Percentiles rank a stretch among this genome's conserved stretches.
These are phyloP conservation scores for Drechslera avenae DNA, from an alignment of 2,329 filamentous ascomycete genomes.

Conservation along the genomic window DNA sequence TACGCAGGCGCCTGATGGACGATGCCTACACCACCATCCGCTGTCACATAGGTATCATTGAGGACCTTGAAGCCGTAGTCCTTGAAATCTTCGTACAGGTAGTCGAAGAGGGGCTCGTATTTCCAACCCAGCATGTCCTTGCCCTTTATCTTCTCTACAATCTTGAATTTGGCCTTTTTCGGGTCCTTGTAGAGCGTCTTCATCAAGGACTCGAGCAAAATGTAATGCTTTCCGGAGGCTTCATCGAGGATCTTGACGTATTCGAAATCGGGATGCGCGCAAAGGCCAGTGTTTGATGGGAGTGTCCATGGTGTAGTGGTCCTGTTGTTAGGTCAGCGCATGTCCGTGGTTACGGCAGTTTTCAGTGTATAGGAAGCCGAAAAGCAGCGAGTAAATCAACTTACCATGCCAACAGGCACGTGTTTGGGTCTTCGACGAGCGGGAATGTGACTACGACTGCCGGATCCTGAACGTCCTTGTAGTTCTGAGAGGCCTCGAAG, in stretches of 20 bases:
- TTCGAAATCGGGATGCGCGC: slow-evolving; percentile 80
- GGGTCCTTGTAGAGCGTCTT: slow-evolving; percentile 89
- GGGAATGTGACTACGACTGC: slow-evolving; percentile 89
- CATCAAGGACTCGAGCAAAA: slow-evolving; percentile 81
- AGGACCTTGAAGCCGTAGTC: slow-evolving; percentile 81
- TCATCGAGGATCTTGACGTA: slow-evolving; percentile 88
- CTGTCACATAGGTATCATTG: slow-evolving; percentile 84
- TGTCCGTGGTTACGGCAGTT: background rate
- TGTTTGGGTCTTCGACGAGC: slow-evolving; percentile 75
- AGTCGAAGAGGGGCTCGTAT: slow-evolving; percentile 87
- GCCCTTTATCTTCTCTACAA: slow-evolving; percentile 78
- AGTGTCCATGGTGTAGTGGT: slow-evolving; percentile 90
- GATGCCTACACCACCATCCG: slow-evolving; percentile 88
- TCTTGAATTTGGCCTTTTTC: slow-evolving; percentile 92
- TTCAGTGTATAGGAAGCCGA: background rate
- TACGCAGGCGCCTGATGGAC: slow-evolving; percentile 94
- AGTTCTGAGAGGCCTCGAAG: slow-evolving; percentile 93
- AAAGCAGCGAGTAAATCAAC: background rate
- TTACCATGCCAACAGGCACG: slow-evolving; percentile 76
- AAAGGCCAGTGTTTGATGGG: slow-evolving; percentile 78
- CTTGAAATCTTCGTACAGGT: slow-evolving; percentile 88
- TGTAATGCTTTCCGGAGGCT: slow-evolving; percentile 79
- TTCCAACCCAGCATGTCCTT: slow-evolving; percentile 86
- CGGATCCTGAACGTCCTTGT: slow-evolving; percentile 90
- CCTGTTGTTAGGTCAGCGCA: slow-evolving; percentile 21